Conservation (phyloP, 495 filamentous ascomycete genomes). For the Sabuloglossum arenarium region DNA sequence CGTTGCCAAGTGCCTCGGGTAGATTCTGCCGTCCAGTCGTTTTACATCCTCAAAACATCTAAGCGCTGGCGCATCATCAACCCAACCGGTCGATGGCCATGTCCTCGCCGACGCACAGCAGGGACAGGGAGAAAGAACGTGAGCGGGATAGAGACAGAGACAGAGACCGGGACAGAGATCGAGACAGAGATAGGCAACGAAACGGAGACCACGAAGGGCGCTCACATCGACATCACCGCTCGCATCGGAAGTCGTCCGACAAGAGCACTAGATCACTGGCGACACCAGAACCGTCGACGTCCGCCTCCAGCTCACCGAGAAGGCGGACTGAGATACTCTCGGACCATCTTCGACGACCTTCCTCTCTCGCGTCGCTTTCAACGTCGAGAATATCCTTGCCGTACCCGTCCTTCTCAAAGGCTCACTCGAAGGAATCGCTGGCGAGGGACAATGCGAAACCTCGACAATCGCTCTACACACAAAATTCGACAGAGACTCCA, state of each 20-base stretch:
- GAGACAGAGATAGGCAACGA: neutral
- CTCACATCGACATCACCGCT: neutral
- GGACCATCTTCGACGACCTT: neutral
- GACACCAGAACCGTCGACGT: neutral
- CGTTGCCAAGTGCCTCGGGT: neutral
- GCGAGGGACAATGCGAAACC: conserved; percentile 26
- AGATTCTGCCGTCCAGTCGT: neutral
- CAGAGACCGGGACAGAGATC: neutral
- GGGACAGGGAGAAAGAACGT: neutral
- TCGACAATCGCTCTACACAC: conserved; percentile 39
- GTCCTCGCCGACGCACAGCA: neutral
- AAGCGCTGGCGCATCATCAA: neutral
- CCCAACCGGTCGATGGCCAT: neutral
- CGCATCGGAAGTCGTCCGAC: neutral
- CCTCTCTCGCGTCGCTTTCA: conserved; percentile 9
- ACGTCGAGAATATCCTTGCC: conserved; percentile 38
- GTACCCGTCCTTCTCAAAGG: conserved; percentile 76
- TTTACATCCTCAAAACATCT: neutral
- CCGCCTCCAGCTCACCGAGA: neutral
- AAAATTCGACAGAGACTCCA: conserved; percentile 46
- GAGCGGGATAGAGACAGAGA: neutral
- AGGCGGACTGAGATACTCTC: neutral
- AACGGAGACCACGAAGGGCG: neutral
- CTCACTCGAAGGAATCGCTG: conserved; percentile 68
- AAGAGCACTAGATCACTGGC: neutral